phyloP scores from a whole-genome alignment of 768 basidiomycete genomes.

The Fomitopsis serialis region DNA sequence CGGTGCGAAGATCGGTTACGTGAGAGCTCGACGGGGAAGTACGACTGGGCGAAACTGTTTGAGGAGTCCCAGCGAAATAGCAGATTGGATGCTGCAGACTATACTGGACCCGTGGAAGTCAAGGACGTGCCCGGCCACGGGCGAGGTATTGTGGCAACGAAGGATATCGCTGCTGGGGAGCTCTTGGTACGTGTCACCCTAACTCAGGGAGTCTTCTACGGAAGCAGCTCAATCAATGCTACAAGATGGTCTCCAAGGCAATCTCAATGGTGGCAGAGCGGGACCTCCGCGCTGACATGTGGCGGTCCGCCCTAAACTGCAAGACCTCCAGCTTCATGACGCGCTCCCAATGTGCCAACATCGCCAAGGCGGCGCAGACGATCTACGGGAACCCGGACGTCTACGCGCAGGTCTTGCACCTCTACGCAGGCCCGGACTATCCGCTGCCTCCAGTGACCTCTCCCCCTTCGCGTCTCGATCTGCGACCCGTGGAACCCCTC shows the following conservation, averaged over 20 bases:
- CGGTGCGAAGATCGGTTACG: conserved; percentile 12
- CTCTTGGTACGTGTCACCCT: conserved; percentile 20
- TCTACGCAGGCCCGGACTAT: conserved; percentile 22
- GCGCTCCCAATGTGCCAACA: too few relatives aligned
- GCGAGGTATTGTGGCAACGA: conserved; percentile 19
- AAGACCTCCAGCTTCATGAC: conserved; percentile 2
- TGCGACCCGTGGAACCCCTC: conserved; percentile 3
- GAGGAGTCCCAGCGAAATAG: conserved; percentile 2
- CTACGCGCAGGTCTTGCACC: conserved; percentile 12
- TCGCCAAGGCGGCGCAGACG: conserved; percentile 11
- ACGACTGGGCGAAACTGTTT: conserved; percentile 22
- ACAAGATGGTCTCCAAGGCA: conserved; percentile 23
- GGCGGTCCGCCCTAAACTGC: conserved; percentile 3
- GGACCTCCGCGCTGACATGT: conserved; percentile 8
- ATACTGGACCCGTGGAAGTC: conserved; percentile 16
- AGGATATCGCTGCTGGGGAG: conserved; percentile 19
- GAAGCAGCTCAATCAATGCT: background rate
- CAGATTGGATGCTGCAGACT: conserved; percentile 19
- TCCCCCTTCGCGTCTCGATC: conserved; percentile 1
- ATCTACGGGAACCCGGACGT: conserved; percentile 20
- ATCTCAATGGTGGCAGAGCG: conserved; percentile 14
- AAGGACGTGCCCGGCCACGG: conserved; percentile 11
- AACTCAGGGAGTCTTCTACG: too few relatives aligned
- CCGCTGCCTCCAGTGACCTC: conserved; percentile 14
- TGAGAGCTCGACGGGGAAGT: conserved; percentile 19